Percentiles rank a stretch among this genome's conserved stretches.
Evolutionary conservation across 2,329 filamentous ascomycete genomes (phyloP).

Genomic region (Claviceps citrina): DNA sequence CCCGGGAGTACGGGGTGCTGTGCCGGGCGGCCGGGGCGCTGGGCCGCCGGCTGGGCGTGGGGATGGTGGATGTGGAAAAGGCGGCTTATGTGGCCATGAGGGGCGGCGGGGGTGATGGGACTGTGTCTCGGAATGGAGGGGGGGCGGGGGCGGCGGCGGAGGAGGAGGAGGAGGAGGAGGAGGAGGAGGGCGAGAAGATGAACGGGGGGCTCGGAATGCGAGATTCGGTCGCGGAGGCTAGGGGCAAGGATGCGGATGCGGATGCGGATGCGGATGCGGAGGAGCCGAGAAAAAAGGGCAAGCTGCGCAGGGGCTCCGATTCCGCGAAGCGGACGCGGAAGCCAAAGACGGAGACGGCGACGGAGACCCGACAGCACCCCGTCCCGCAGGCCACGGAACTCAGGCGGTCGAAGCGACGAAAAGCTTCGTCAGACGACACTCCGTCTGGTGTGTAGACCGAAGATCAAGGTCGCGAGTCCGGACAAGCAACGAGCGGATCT

Average conservation of each 20-base stretch:
- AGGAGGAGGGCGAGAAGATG: not conserved
- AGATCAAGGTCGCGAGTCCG: too few species aligned
- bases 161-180: not conserved
- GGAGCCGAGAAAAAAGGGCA: not conserved
- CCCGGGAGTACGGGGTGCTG: constrained; percentile 52
- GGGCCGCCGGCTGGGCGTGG: constrained; percentile 29
- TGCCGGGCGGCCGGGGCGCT: constrained; percentile 27
- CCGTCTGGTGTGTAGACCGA: too few species aligned
- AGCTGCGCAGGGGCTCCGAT: not conserved
- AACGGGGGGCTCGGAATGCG: too few species aligned
- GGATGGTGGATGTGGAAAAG: constrained; percentile 47
- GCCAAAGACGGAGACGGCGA: too few species aligned
- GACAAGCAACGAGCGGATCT: too few species aligned
- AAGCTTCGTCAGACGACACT: too few species aligned
- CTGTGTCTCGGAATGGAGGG: not conserved
- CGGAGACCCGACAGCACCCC: too few species aligned
- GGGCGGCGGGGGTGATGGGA: too few species aligned
- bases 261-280: not conserved
- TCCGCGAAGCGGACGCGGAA: not conserved
- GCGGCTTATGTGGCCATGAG: constrained; percentile 55
- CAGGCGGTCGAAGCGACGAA: constrained; percentile 3
- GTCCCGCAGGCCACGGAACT: too few species aligned
- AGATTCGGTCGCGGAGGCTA: too few species aligned
- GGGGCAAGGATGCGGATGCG: too few species aligned
- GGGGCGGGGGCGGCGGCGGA: not conserved